Percentiles rank a stretch among this genome's conserved stretches.
Evolutionary conservation across 1,284 basidiomycete species (phyloP).

Genomic region (Sporisorium graminicola): DNA sequence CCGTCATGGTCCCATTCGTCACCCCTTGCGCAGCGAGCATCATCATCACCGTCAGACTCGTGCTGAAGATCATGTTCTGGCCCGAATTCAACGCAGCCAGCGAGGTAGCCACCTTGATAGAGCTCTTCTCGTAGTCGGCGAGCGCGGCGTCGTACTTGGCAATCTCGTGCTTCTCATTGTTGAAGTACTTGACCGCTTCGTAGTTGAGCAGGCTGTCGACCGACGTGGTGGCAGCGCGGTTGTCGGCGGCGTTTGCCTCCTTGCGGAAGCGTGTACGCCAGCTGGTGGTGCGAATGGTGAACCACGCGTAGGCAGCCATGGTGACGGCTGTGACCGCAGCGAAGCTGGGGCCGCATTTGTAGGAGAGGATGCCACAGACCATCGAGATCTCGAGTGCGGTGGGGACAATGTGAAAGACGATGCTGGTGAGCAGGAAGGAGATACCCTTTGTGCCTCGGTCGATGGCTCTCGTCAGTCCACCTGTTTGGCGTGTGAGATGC

Average conservation of each 20-base stretch:
- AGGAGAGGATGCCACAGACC: conserved; percentile 96
- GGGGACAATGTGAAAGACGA: conserved; percentile 94
- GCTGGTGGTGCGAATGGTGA: conserved; percentile 92
- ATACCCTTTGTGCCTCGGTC: conserved; percentile 98
- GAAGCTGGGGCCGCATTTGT: conserved; percentile 97
- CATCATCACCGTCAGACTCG: conserved; percentile 93
- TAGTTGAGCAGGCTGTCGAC: conserved; percentile 98
- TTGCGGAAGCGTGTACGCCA: conserved; percentile 97
- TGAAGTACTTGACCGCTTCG: conserved; percentile 99
- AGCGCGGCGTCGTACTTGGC: conserved; percentile 92
- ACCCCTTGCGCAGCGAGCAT: conserved; percentile 95
- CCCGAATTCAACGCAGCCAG: conserved; percentile 94
- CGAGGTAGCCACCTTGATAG: conserved; percentile 93
- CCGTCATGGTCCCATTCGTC: conserved; percentile 93
- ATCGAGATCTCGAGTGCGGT: conserved; percentile 95
- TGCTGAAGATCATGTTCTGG: conserved; percentile 95
- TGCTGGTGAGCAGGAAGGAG: conserved; percentile 91
- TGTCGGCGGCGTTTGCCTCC: conserved; percentile 95
- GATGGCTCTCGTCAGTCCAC: conserved; percentile 93
- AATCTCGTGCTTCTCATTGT: conserved; percentile 93
- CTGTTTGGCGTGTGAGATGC: conserved; percentile 92
- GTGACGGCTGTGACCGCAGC: conserved; percentile 88
- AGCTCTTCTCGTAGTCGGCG: conserved; percentile 87
- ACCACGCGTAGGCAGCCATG: conserved; percentile 94
- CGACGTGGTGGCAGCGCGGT: conserved; percentile 91